Percentiles rank a stretch among this genome's conserved stretches.
Conservation (phyloP, 1,284 basidiomycete genomes). For the Puccinia polysora region DNA sequence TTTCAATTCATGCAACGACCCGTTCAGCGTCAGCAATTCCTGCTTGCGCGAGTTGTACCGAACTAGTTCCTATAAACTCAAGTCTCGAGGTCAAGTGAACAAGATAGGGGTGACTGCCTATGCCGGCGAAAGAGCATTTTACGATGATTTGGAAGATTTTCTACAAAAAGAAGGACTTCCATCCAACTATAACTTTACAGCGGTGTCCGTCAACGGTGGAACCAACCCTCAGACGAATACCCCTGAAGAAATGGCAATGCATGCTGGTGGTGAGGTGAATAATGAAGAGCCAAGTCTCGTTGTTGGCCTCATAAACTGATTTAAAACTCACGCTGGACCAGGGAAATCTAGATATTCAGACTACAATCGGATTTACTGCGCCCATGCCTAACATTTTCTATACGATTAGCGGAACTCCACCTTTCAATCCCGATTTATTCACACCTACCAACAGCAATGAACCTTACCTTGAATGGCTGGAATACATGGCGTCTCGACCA, state of each 20-base stretch:
- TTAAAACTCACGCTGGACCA: neutral
- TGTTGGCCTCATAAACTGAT: neutral
- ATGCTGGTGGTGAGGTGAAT: conserved; percentile 21
- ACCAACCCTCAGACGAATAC: conserved; percentile 1
- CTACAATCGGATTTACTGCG: conserved; percentile 12
- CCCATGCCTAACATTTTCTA: conserved; percentile 28
- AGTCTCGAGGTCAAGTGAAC: neutral
- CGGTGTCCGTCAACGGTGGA: conserved; percentile 14
- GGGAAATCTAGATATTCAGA: conserved; percentile 34
- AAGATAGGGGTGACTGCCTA: conserved; percentile 28
- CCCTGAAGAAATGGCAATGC: neutral
- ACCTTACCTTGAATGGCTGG: conserved; percentile 30
- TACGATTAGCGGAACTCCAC: neutral
- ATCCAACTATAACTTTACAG: conserved; percentile 16
- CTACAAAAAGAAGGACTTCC: neutral
- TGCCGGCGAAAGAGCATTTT: conserved; percentile 13
- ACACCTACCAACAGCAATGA: conserved; percentile 27
- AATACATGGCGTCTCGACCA: conserved; percentile 13
- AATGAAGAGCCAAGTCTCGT: neutral
- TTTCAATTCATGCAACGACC: neutral
- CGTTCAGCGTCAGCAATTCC: conserved; percentile 9
- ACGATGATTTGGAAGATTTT: conserved; percentile 14
- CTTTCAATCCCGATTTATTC: conserved; percentile 3
- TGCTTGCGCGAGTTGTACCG: conserved; percentile 27
- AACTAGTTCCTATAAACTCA: conserved; percentile 1